phyloP scores from a whole-genome alignment of 2,329 filamentous ascomycete genomes.

The Blastomyces emzantsi region DNA sequence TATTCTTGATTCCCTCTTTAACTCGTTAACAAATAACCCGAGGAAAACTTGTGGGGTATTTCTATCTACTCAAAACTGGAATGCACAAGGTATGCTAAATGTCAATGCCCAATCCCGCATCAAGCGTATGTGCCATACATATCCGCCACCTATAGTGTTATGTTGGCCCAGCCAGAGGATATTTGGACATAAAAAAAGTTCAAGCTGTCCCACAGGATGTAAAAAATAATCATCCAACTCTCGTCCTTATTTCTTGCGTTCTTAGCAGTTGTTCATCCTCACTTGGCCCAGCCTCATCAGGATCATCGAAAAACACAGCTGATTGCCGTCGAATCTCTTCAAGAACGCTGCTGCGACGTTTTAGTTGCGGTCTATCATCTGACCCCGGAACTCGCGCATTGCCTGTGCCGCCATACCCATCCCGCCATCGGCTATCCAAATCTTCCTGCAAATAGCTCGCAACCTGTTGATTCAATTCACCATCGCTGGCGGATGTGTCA shows the following conservation, averaged over 20 bases:
- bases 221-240: not conserved
- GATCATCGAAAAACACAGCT: conserved; percentile 40
- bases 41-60: not conserved
- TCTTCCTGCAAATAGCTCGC: not conserved
- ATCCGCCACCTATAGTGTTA: not conserved
- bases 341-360: conserved; percentile 29
- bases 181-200: not conserved
- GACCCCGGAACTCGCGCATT: conserved; percentile 20
- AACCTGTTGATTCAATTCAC: not conserved
- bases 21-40: not conserved
- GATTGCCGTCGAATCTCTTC: conserved; percentile 40
- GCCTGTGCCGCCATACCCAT: conserved; percentile 8
- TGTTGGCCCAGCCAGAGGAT: not conserved
- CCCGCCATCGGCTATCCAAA: not conserved
- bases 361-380: conserved; percentile 17
- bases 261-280: conserved; percentile 10
- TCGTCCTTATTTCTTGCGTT: not conserved
- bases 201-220: not conserved
- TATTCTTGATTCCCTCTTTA: not conserved
- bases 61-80: not conserved
- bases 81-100: not conserved
- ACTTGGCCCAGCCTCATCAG: conserved; percentile 20
- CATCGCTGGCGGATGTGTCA: not conserved
- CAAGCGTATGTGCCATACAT: not conserved
- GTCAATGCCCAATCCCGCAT: not conserved